These are phyloP conservation scores for Flaveria brownii DNA, from an alignment of 129 eudicot genomes.

Conservation along the genomic window DNA sequence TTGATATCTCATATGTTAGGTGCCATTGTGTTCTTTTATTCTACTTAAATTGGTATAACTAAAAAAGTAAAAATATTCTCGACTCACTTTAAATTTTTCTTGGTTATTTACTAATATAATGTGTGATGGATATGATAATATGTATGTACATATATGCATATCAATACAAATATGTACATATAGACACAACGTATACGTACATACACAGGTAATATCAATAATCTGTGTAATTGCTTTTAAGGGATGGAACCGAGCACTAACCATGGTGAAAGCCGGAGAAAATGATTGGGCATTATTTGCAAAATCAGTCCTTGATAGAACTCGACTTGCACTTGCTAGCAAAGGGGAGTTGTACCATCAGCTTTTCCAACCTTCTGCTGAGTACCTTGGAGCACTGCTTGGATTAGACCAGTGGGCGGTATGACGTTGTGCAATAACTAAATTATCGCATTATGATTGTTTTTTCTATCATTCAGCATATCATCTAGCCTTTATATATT, in stretches of 20 bases:
- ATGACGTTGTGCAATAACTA: constrained; percentile 28
- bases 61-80: too few relatives aligned
- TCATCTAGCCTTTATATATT: background rate
- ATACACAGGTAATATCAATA: background rate
- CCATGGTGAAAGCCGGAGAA: constrained; percentile 56
- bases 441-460: background rate
- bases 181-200: background rate
- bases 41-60: background rate
- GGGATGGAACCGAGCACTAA: constrained; percentile 88
- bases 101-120: background rate
- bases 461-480: background rate
- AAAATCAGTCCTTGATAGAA: constrained; percentile 95
- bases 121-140: background rate
- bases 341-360: constrained; percentile 91
- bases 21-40: background rate
- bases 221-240: constrained; percentile 33
- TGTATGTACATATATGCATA: background rate
- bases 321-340: constrained; percentile 90
- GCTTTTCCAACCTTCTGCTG: constrained; percentile 94
- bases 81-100: background rate
- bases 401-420: constrained; percentile 90
- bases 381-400: constrained; percentile 90
- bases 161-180: background rate
- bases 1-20: background rate
- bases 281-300: constrained; percentile 92